Evolutionary conservation across 129 eudicot species (phyloP).

Genomic region (Flaveria trinervia): DNA sequence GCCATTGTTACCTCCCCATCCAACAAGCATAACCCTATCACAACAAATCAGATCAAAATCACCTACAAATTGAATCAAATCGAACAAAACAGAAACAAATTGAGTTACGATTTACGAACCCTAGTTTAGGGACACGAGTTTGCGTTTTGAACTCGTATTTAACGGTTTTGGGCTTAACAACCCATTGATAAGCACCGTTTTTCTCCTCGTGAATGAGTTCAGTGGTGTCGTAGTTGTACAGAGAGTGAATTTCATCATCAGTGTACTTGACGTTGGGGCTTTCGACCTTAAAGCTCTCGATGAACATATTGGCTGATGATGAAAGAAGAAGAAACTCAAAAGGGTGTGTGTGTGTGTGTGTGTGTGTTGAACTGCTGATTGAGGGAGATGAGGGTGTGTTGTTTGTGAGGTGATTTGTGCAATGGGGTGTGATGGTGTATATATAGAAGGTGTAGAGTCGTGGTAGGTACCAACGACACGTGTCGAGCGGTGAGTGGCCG

Average conservation of each 20-base stretch:
- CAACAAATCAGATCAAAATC: neutral
- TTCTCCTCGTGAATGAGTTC: conserved; percentile 91
- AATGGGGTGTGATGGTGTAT: conserved; percentile 24
- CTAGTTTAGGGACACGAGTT: conserved; percentile 82
- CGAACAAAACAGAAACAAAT: too few species aligned
- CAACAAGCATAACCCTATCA: conserved; percentile 93
- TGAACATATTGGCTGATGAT: conserved; percentile 54
- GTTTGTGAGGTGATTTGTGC: conserved; percentile 26
- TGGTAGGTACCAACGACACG: conserved; percentile 27
- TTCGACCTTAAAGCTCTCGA: conserved; percentile 92
- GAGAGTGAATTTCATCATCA: conserved; percentile 68
- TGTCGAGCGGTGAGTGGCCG: conserved; percentile 22
- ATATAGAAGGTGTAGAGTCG: conserved; percentile 20
- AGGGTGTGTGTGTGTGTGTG: neutral
- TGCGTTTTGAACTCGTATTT: conserved; percentile 91
- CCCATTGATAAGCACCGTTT: conserved; percentile 84
- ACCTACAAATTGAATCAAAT: too few species aligned
- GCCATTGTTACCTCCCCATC: conserved; percentile 99
- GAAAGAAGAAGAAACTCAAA: too few species aligned
- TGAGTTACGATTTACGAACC: conserved; percentile 40
- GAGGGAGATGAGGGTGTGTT: neutral
- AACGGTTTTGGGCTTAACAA: conserved; percentile 89
- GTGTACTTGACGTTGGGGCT: conserved; percentile 94
- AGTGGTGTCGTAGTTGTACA: conserved; percentile 85
- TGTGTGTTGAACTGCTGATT: neutral